Percentiles rank a stretch among this genome's conserved stretches.
phyloP scores from a whole-genome alignment of 2,329 filamentous ascomycete species.

The Alternaria solani region DNA sequence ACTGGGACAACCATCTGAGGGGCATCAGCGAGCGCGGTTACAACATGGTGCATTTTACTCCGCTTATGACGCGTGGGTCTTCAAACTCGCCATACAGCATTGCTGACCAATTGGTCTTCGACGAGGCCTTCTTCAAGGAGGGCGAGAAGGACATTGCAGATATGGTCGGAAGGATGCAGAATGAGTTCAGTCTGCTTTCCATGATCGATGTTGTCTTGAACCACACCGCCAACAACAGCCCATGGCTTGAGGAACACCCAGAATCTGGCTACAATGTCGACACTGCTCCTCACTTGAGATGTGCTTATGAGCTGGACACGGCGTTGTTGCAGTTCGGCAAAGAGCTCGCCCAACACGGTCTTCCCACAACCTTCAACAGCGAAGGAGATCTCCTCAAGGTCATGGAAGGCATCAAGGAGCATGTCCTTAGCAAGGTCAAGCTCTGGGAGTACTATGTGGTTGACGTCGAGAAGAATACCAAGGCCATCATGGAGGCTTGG shows the following conservation, averaged over 20 bases:
- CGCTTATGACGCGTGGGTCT: constrained; percentile 82
- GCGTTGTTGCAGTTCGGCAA: constrained; percentile 72
- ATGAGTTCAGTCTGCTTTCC: constrained; percentile 82
- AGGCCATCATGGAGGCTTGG: constrained; percentile 77
- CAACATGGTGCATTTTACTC: constrained; percentile 99
- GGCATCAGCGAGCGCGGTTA: constrained; percentile 92
- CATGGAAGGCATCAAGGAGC: constrained; percentile 83
- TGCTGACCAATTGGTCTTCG: constrained; percentile 89
- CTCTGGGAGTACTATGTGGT: constrained; percentile 95
- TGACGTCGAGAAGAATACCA: constrained; percentile 76
- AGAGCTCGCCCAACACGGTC: constrained; percentile 69
- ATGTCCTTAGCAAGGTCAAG: constrained; percentile 78
- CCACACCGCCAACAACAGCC: constrained; percentile 94
- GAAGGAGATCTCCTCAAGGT: constrained; percentile 78
- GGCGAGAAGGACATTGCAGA: constrained; percentile 83
- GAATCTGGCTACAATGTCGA: constrained; percentile 94
- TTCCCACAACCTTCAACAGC: constrained; percentile 77
- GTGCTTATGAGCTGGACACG: constrained; percentile 77
- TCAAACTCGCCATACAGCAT: constrained; percentile 99
- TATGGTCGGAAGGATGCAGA: constrained; percentile 82
- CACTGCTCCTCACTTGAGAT: constrained; percentile 78
- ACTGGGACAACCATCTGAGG: constrained; percentile 88
- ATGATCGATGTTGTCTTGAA: constrained; percentile 98
- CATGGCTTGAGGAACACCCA: constrained; percentile 92
- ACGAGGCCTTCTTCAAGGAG: constrained; percentile 79